phyloP scores from a whole-genome alignment of 495 filamentous ascomycete genomes.

The Pseudomonodictys pantanalensis region DNA sequence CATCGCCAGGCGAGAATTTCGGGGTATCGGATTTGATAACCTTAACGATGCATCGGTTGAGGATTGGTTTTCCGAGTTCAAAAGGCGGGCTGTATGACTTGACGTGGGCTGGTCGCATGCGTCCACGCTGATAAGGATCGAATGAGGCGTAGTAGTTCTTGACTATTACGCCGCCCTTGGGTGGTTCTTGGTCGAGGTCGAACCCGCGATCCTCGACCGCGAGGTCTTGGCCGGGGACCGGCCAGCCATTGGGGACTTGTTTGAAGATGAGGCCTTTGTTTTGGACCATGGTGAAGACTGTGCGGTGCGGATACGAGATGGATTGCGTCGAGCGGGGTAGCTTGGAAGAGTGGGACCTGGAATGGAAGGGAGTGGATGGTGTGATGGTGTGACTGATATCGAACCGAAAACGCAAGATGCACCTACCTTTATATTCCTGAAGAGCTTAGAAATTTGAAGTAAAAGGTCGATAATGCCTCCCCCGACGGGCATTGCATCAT shows the following conservation, averaged over 20 bases:
- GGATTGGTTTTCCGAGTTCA: slow-evolving; percentile 43
- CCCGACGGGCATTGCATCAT: slow-evolving; percentile 4
- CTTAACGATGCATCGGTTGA: slow-evolving; percentile 38
- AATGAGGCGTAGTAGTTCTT: slow-evolving; percentile 76
- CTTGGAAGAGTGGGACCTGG: neutral
- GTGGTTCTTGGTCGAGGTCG: slow-evolving; percentile 62
- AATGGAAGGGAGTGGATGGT: neutral
- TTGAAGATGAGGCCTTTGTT: slow-evolving; percentile 87
- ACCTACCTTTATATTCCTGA: neutral
- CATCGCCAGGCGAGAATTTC: slow-evolving; percentile 40
- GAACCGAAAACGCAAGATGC: neutral
- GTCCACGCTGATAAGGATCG: slow-evolving; percentile 85
- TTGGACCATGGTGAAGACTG: slow-evolving; percentile 40
- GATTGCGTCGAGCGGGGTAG: neutral
- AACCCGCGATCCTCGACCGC: slow-evolving; percentile 63
- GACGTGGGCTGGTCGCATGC: slow-evolving; percentile 43
- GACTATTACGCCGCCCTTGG: slow-evolving; percentile 65
- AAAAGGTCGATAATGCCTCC: neutral
- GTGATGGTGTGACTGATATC: neutral
- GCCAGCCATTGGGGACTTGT: slow-evolving; percentile 62
- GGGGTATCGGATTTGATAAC: slow-evolving; percentile 40
- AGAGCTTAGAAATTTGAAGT: slow-evolving; percentile 1
- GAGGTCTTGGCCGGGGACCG: slow-evolving; percentile 71
- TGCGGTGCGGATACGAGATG: neutral
- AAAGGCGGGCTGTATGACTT: slow-evolving; percentile 44